Conservation (phyloP, 2,329 filamentous ascomycete genomes). For the Cercospora nicotianae region DNA sequence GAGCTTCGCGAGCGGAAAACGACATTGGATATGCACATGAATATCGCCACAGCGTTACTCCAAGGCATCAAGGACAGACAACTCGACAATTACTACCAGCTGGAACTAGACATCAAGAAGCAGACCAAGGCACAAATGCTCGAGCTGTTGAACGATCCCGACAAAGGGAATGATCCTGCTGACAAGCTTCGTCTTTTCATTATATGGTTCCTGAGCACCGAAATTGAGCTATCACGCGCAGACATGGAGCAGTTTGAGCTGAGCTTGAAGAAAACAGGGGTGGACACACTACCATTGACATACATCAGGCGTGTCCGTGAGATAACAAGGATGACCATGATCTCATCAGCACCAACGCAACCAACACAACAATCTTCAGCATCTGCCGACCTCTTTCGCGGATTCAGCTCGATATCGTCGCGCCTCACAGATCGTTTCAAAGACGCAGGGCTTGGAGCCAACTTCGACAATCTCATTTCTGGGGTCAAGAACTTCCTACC, state of each 20-base stretch:
- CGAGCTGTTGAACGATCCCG: constrained; percentile 76
- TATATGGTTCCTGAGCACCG: constrained; percentile 94
- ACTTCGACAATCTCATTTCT: constrained; percentile 91
- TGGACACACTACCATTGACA: constrained; percentile 73
- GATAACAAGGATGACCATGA: constrained; percentile 97
- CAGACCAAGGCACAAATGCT: constrained; percentile 86
- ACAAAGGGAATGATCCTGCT: constrained; percentile 77
- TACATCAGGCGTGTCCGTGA: constrained; percentile 91
- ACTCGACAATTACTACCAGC: constrained; percentile 91
- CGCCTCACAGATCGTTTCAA: constrained; percentile 92
- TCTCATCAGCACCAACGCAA: constrained; percentile 76
- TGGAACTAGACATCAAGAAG: constrained; percentile 90
- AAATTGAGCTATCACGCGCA: constrained; percentile 76
- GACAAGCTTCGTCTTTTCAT: constrained; percentile 94
- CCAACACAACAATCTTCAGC: constrained; percentile 56
- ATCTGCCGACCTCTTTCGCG: constrained; percentile 81
- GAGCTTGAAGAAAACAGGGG: constrained; percentile 72
- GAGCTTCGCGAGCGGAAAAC: constrained; percentile 90
- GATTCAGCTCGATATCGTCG: constrained; percentile 87
- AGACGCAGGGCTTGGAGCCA: constrained; percentile 79
- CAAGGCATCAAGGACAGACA: constrained; percentile 92
- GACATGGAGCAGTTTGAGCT: constrained; percentile 88
- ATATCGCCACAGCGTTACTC: constrained; percentile 77
- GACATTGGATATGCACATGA: constrained; percentile 98
- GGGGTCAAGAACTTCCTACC: constrained; percentile 99